These are phyloP conservation scores for Pilatotrama ljubarskyi DNA, from an alignment of 768 basidiomycete species.

Conservation along the genomic window DNA sequence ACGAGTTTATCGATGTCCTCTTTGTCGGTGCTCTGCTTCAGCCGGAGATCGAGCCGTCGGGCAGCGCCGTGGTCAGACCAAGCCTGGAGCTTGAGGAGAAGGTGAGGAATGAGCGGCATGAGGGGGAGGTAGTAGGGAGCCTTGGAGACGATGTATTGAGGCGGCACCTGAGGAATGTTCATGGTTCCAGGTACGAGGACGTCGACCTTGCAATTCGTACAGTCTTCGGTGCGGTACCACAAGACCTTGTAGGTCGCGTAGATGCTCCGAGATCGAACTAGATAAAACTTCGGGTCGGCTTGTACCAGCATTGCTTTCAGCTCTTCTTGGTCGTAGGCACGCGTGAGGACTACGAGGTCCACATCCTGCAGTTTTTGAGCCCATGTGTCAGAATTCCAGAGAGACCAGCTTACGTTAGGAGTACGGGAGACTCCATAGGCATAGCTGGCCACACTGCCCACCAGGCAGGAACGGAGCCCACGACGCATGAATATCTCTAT, in stretches of 20 bases:
- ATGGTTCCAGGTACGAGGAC: slow-evolving; percentile 2
- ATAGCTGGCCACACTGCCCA: slow-evolving; percentile 43
- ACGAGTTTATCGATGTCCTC: slow-evolving; percentile 42
- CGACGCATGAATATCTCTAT: slow-evolving; percentile 8
- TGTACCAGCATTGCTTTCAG: slow-evolving; percentile 21
- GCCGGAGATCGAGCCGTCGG: slow-evolving; percentile 25
- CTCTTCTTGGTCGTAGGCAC: slow-evolving; percentile 12
- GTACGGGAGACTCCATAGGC: slow-evolving; percentile 39
- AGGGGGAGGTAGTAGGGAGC: slow-evolving; percentile 19
- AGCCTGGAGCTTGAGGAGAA: slow-evolving; percentile 33
- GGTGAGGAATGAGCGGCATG: slow-evolving; percentile 29
- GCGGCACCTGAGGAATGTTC: background rate
- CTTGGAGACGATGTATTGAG: background rate
- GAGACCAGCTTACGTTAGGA: slow-evolving; percentile 33
- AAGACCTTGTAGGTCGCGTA: slow-evolving; percentile 23
- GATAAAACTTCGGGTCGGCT: slow-evolving; percentile 17
- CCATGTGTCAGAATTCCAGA: background rate
- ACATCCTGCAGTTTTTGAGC: slow-evolving; percentile 7
- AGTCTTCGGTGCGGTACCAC: slow-evolving; percentile 3
- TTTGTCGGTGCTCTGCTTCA: slow-evolving; percentile 40
- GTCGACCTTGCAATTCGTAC: slow-evolving; percentile 13
- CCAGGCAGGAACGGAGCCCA: slow-evolving; percentile 37
- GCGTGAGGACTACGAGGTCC: slow-evolving; percentile 14
- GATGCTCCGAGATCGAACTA: slow-evolving; percentile 8
- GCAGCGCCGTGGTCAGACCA: slow-evolving; percentile 34